A percentile compares a stretch with the other conserved stretches of the same genome.
Conservation (phyloP, 768 basidiomycete genomes). For the Pluteus cervinus region DNA sequence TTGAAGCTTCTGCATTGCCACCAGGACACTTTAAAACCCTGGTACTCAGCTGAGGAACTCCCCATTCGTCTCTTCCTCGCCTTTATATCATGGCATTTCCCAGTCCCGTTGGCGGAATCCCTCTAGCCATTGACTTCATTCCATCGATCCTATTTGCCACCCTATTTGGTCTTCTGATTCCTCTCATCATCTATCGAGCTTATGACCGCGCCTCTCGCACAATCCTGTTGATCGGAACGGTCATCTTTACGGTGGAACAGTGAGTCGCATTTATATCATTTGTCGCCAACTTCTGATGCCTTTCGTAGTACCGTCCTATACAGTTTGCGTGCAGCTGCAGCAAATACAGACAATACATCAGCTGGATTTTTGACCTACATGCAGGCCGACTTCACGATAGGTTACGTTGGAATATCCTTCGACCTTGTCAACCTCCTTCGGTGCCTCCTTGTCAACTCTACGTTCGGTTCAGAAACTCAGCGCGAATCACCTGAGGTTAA, state of each 20-base stretch:
- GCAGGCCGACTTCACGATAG: constrained; percentile 25
- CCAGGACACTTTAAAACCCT: too few species aligned
- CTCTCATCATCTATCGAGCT: constrained; percentile 29
- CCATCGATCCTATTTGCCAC: constrained; percentile 36
- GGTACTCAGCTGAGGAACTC: too few species aligned
- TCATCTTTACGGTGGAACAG: constrained; percentile 32
- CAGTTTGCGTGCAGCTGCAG: constrained; percentile 21
- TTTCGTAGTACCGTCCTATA: constrained; percentile 25
- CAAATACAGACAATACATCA: constrained; percentile 15
- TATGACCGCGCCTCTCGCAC: constrained; percentile 28
- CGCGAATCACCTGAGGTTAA: constrained; percentile 20
- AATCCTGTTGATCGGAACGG: constrained; percentile 25
- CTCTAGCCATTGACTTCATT: constrained; percentile 32
- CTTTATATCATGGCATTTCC: constrained; percentile 24
- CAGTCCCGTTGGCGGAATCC: constrained; percentile 36
- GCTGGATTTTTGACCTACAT: constrained; percentile 19
- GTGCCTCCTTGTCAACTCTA: constrained; percentile 34
- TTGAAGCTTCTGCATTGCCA: too few species aligned
- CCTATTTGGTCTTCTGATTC: constrained; percentile 30
- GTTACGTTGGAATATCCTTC: constrained; percentile 26
- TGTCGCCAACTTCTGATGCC: not conserved
- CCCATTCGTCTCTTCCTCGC: not conserved
- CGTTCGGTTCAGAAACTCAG: constrained; percentile 24
- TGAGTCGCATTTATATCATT: constrained; percentile 9
- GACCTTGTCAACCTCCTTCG: constrained; percentile 29